Percentiles rank a stretch among this genome's conserved stretches.
Conservation (phyloP, 73 alveolate genomes). For the Paramecium primaurelia region DNA sequence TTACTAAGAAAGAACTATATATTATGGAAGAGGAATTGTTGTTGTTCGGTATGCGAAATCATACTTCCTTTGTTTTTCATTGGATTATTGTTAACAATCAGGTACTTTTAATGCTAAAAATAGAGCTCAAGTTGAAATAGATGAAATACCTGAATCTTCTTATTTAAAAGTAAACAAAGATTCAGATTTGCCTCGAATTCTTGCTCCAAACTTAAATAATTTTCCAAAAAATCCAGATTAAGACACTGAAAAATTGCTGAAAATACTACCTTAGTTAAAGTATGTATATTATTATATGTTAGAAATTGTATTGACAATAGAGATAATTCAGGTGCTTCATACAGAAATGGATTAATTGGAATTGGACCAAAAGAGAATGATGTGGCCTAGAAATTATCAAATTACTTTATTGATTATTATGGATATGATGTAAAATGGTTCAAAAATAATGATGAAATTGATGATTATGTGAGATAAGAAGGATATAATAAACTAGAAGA, state of each 20-base stretch:
- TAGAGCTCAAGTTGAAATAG: background rate
- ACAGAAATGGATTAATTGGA: background rate
- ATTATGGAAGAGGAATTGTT: conserved; percentile 85
- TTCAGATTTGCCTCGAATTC: background rate
- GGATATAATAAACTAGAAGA: background rate
- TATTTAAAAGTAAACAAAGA: background rate
- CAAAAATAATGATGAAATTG: background rate
- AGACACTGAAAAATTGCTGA: background rate
- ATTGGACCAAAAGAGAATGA: background rate
- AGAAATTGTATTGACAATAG: background rate
- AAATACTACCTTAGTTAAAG: background rate
- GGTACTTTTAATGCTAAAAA: background rate
- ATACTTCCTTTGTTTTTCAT: conserved; percentile 72
- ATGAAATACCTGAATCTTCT: background rate
- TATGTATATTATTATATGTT: background rate
- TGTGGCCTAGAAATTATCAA: background rate
- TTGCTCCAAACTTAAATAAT: background rate
- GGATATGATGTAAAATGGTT: background rate
- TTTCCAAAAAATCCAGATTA: background rate
- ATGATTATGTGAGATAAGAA: background rate
- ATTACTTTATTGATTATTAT: background rate
- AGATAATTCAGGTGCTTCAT: background rate
- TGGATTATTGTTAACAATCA: background rate
- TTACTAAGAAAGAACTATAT: conserved; percentile 86
- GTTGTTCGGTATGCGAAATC: conserved; percentile 83